These are phyloP conservation scores for Meyerozyma athensensis DNA, from an alignment of 1,139 yeast genomes.

Conservation along the genomic window DNA sequence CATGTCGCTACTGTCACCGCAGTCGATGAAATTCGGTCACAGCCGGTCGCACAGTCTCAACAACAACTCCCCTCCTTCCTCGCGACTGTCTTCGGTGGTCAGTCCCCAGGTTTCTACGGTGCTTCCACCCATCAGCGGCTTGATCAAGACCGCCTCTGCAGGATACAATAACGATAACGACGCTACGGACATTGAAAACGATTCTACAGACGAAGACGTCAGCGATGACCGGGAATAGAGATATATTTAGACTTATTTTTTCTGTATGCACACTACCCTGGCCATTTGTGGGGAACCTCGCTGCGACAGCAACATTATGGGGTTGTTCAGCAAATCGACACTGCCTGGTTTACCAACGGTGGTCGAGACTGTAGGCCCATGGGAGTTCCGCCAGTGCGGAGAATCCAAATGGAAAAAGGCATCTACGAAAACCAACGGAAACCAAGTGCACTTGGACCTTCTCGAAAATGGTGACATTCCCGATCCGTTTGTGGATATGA, in stretches of 20 bases:
- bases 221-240: background rate
- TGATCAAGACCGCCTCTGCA: slow-evolving; percentile 13
- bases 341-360: background rate
- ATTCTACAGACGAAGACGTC: slow-evolving; percentile 10
- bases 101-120: slow-evolving; percentile 13
- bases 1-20: slow-evolving; percentile 44
- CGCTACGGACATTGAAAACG: slow-evolving; percentile 27
- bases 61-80: slow-evolving; percentile 19
- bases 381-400: slow-evolving; percentile 1
- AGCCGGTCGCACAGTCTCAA: slow-evolving; percentile 30
- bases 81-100: slow-evolving; percentile 21
- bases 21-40: slow-evolving; percentile 28
- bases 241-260: background rate
- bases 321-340: background rate
- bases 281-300: slow-evolving; percentile 2
- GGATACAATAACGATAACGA: slow-evolving; percentile 26
- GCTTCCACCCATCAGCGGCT: slow-evolving; percentile 30
- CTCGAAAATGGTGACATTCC: slow-evolving; percentile 30
- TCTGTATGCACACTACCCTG: background rate
- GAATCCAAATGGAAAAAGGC: background rate
- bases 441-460: slow-evolving; percentile 36
- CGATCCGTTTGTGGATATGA: slow-evolving; percentile 39
- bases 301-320: no score
- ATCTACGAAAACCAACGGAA: slow-evolving; percentile 1
- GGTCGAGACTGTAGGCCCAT: background rate